phyloP scores from a whole-genome alignment of 306 rosid species.

The Coriaria nepalensis region DNA sequence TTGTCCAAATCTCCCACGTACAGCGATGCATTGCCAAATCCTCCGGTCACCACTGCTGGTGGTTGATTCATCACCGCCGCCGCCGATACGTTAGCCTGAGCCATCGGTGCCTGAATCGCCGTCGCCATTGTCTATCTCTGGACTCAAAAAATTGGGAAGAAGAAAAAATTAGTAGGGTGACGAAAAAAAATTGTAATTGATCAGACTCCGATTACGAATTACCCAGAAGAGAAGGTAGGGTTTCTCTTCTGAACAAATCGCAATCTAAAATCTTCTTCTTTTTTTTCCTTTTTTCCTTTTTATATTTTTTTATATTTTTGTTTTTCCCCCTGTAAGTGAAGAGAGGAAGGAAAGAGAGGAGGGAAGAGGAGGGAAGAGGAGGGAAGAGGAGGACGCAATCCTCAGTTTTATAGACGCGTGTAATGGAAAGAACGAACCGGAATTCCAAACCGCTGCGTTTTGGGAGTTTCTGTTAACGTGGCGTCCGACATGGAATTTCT shows the following conservation, averaged over 20 bases:
- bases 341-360: too few species aligned
- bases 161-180: neutral
- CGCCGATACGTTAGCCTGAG: constrained; percentile 11
- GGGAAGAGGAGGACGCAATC: neutral
- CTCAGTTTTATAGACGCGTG: neutral
- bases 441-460: constrained; percentile 8
- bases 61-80: constrained; percentile 7
- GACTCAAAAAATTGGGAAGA: neutral
- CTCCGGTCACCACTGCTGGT: constrained; percentile 12
- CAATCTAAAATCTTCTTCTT: too few species aligned
- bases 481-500: constrained; percentile 3
- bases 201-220: constrained; percentile 3
- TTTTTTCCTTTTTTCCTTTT: neutral
- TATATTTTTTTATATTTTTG: neutral
- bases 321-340: neutral
- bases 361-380: neutral
- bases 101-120: constrained; percentile 16
- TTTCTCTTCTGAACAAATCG: constrained; percentile 7
- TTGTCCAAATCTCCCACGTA: constrained; percentile 72
- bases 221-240: neutral
- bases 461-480: constrained; percentile 2
- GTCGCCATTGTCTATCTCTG: constrained; percentile 29
- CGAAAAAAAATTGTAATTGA: neutral
- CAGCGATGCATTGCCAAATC: constrained; percentile 34
- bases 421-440: neutral